Conservation (phyloP, 139 green algal species). For the Chlorella sp. region DNA sequence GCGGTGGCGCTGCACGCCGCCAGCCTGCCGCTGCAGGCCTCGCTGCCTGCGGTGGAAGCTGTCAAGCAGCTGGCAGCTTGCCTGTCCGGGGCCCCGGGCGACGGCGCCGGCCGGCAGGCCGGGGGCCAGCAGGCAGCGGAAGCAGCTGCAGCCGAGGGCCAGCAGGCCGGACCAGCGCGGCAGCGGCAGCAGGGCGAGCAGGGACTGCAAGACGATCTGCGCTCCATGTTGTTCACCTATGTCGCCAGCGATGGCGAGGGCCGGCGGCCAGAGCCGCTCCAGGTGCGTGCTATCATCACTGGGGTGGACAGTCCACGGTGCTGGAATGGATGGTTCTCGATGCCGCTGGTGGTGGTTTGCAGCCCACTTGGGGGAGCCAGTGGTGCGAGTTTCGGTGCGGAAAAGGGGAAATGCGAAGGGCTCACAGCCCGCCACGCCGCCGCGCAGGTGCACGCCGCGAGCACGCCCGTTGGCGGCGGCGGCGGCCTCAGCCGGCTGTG, state of each 20-base stretch:
- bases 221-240: slow-evolving; percentile 1
- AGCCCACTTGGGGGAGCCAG: too few species aligned
- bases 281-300: slow-evolving; percentile 4
- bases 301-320: too few species aligned
- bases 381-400: too few species aligned
- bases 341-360: too few species aligned
- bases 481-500: slow-evolving; percentile 5
- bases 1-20: background rate
- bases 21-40: slow-evolving; percentile 16
- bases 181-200: background rate
- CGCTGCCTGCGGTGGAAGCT: slow-evolving; percentile 9
- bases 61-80: background rate
- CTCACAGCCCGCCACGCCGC: too few species aligned
- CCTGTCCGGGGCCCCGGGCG: too few species aligned
- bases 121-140: background rate
- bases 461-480: background rate
- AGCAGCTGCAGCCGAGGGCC: background rate
- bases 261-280: slow-evolving; percentile 1
- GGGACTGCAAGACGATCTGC: slow-evolving; percentile 9
- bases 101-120: too few species aligned
- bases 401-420: too few species aligned
- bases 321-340: too few species aligned
- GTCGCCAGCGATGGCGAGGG: slow-evolving; percentile 4
- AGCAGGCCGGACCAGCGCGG: background rate
- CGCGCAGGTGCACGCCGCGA: background rate